These are phyloP conservation scores for Orbilia brochopaga DNA, from an alignment of 2,329 filamentous ascomycete genomes.

Conservation along the genomic window DNA sequence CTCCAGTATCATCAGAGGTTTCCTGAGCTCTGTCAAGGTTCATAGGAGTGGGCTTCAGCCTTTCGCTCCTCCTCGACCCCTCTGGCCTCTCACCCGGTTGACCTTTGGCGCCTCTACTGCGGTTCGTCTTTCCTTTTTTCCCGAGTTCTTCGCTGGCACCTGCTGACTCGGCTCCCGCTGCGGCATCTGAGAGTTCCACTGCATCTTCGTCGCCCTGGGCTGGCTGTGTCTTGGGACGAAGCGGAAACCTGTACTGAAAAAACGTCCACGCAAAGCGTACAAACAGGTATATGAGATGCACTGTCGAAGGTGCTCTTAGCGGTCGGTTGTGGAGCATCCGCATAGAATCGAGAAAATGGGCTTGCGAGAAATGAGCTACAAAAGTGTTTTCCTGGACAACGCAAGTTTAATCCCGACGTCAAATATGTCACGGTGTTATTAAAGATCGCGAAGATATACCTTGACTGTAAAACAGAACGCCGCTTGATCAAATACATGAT, in stretches of 20 bases:
- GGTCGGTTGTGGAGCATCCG: not conserved
- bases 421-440: not conserved
- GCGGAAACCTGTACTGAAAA: not conserved
- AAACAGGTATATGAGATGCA: not conserved
- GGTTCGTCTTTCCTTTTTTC: too few species aligned
- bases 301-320: not conserved
- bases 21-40: not conserved
- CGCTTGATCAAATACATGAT: not conserved
- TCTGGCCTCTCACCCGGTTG: too few species aligned
- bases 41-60: too few species aligned
- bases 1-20: not conserved
- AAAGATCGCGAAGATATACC: not conserved
- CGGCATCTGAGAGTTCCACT: too few species aligned
- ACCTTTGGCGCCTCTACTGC: too few species aligned
- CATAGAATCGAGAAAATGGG: not conserved
- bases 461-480: constrained; percentile 1
- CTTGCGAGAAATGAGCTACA: not conserved
- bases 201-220: too few species aligned
- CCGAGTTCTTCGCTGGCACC: too few species aligned
- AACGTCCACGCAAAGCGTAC: not conserved
- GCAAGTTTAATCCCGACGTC: not conserved
- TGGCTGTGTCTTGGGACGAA: too few species aligned
- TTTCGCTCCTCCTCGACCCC: too few species aligned
- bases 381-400: not conserved
- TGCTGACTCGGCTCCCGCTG: too few species aligned